These are phyloP conservation scores for Nitzschia putrida DNA, from an alignment of 108 stramenopile genomes.

Conservation along the genomic window DNA sequence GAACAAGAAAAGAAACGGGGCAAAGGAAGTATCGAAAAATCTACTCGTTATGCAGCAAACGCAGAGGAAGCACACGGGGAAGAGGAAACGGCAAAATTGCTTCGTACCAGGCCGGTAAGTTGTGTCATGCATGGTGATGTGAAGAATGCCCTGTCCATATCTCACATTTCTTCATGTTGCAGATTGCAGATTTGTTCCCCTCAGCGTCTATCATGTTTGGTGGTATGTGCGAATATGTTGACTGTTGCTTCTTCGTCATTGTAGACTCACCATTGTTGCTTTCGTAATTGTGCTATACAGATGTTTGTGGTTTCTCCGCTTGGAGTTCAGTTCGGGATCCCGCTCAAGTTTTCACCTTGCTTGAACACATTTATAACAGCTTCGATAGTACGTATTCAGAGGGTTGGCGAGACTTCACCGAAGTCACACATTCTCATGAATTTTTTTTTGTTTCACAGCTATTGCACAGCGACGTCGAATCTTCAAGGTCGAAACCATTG, in stretches of 20 bases:
- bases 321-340: slow-evolving; percentile 20
- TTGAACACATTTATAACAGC: slow-evolving; percentile 16
- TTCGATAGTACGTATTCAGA: too few relatives aligned
- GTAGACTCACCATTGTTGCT: too few relatives aligned
- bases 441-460: not conserved
- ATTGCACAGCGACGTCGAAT: slow-evolving; percentile 6
- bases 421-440: too few relatives aligned
- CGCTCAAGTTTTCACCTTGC: slow-evolving; percentile 15
- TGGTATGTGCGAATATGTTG: not conserved
- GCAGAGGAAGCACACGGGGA: too few relatives aligned
- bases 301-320: slow-evolving; percentile 9
- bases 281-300: not conserved
- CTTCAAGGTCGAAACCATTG: slow-evolving; percentile 28
- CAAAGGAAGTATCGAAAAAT: not conserved
- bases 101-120: too few relatives aligned
- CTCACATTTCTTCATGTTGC: not conserved
- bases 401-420: too few relatives aligned
- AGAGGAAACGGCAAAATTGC: too few relatives aligned
- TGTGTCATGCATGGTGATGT: too few relatives aligned
- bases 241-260: too few relatives aligned
- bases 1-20: too few relatives aligned
- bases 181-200: slow-evolving; percentile 19
- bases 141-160: too few relatives aligned
- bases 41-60: too few relatives aligned
- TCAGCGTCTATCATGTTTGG: slow-evolving; percentile 12